Conservation (phyloP, 176 grass and related monocot genomes). For the Hordeum marinum region DNA sequence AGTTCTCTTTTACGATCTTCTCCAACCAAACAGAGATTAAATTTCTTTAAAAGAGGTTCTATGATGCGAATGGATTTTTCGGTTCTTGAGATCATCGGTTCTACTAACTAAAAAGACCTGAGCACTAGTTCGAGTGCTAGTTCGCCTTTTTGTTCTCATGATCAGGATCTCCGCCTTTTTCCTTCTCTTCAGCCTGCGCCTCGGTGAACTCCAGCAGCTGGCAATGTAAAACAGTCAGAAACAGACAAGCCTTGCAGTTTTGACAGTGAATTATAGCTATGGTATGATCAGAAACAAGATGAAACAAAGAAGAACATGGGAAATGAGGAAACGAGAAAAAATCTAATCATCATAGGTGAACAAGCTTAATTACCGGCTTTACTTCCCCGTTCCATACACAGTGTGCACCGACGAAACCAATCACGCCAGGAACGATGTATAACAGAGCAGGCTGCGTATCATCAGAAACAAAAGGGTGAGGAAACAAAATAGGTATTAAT, state of each 20-base stretch:
- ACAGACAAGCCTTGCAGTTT: background rate
- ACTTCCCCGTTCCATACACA: slow-evolving; percentile 83
- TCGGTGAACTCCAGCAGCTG: slow-evolving; percentile 72
- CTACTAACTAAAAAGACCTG: background rate
- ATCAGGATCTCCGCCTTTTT: slow-evolving; percentile 11
- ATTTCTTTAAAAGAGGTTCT: background rate
- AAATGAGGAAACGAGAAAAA: background rate
- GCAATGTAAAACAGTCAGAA: slow-evolving; percentile 9
- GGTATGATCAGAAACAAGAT: background rate
- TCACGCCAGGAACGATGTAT: slow-evolving; percentile 84
- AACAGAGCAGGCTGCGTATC: slow-evolving; percentile 65
- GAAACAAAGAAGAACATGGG: background rate
- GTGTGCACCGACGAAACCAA: slow-evolving; percentile 71
- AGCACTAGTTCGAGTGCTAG: background rate
- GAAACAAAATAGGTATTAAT: background rate
- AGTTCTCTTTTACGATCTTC: background rate
- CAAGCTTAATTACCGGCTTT: slow-evolving; percentile 49
- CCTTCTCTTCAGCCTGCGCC: slow-evolving; percentile 42
- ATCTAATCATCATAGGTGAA: background rate
- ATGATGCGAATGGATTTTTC: slow-evolving; percentile 1
- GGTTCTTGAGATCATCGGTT: background rate
- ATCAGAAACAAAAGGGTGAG: background rate
- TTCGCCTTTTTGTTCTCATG: slow-evolving; percentile 29
- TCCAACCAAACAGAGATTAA: background rate
- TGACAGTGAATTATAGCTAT: background rate